Evolutionary conservation across 371 early-diverging fungal genomes (phyloP).

Genomic region (Haplosporangium sp.): DNA sequence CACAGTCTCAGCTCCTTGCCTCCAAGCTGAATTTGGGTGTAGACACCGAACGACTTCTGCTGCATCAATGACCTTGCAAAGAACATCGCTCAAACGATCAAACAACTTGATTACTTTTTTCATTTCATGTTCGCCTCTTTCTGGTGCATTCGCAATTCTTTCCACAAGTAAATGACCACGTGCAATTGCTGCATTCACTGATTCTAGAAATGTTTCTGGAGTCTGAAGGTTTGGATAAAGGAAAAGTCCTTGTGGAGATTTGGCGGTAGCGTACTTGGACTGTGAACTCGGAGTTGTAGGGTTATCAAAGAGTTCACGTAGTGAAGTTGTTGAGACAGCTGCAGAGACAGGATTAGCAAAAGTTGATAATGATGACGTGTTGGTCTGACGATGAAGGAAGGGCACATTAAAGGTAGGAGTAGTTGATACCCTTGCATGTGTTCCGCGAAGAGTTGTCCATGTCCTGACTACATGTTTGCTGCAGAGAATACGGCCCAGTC

Average conservation of each 20-base stretch:
- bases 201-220: slow-evolving; percentile 47
- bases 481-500: slow-evolving; percentile 29
- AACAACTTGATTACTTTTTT: slow-evolving; percentile 82
- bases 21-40: slow-evolving; percentile 81
- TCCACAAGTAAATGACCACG: slow-evolving; percentile 69
- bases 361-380: slow-evolving; percentile 4
- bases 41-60: slow-evolving; percentile 94
- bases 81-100: slow-evolving; percentile 89
- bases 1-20: slow-evolving; percentile 83
- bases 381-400: neutral
- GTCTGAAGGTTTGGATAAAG: slow-evolving; percentile 42
- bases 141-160: slow-evolving; percentile 69
- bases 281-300: slow-evolving; percentile 25
- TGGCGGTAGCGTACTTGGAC: slow-evolving; percentile 20
- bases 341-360: slow-evolving; percentile 5
- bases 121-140: slow-evolving; percentile 70
- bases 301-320: slow-evolving; percentile 48
- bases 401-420: neutral
- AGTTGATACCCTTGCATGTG: slow-evolving; percentile 4
- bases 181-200: slow-evolving; percentile 55
- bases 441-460: slow-evolving; percentile 7
- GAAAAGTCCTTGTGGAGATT: slow-evolving; percentile 37
- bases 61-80: slow-evolving; percentile 93
- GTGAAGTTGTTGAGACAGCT: slow-evolving; percentile 11
- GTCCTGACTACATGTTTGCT: slow-evolving; percentile 18